Evolutionary conservation across 345 rosid genomes (phyloP).

Genomic region (Hibiscus mutabilis): DNA sequence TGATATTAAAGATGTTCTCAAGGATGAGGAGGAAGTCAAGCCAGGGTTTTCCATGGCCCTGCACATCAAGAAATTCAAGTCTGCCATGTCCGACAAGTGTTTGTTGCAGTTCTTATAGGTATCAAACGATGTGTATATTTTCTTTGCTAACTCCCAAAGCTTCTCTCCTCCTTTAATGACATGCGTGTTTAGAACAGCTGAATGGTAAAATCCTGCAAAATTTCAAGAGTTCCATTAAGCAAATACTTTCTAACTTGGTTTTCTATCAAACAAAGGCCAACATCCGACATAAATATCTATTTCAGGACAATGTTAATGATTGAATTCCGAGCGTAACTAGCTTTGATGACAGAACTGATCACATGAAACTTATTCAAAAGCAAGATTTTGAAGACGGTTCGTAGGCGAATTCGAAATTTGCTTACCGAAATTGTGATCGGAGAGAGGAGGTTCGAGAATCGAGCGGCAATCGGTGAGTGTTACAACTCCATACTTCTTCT

Average conservation of each 20-base stretch:
- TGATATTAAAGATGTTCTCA: conserved; percentile 36
- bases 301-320: background rate
- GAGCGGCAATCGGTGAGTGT: conserved; percentile 32
- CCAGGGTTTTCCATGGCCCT: conserved; percentile 46
- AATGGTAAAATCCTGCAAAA: conserved; percentile 43
- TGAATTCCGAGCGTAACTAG: background rate
- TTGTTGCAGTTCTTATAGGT: conserved; percentile 26
- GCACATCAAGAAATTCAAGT: conserved; percentile 47
- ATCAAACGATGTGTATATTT: conserved; percentile 22
- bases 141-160: conserved; percentile 40
- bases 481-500: conserved; percentile 21
- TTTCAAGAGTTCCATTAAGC: no score
- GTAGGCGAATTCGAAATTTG: no score
- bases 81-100: conserved; percentile 49
- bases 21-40: conserved; percentile 35
- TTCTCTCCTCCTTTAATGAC: conserved; percentile 24
- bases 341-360: no score
- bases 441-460: conserved; percentile 32
- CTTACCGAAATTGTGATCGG: conserved; percentile 30
- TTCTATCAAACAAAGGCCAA: no score
- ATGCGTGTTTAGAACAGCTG: conserved; percentile 38
- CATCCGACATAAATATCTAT: no score
- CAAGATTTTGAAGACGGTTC: background rate
- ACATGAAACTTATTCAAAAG: background rate
- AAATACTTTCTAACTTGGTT: no score